phyloP scores from a whole-genome alignment of 805 yeast species.

The Komagataella ulmi region DNA sequence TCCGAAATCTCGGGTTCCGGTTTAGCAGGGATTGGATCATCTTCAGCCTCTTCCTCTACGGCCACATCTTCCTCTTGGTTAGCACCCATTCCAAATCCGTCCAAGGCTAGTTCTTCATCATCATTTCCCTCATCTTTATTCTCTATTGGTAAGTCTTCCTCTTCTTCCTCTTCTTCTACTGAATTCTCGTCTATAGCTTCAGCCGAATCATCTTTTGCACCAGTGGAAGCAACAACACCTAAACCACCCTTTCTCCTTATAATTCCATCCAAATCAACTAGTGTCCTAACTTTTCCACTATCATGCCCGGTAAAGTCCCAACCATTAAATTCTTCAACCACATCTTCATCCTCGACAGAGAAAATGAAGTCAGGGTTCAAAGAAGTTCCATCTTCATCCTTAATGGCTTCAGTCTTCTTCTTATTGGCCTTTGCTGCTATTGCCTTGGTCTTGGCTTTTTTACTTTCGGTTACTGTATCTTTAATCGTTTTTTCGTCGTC shows the following conservation, averaged over 20 bases:
- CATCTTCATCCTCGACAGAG: conserved; percentile 42
- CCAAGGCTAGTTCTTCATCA: conserved; percentile 21
- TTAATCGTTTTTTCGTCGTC: conserved; percentile 14
- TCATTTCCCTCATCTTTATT: conserved; percentile 24
- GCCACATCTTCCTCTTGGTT: conserved; percentile 16
- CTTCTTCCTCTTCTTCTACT: conserved; percentile 19
- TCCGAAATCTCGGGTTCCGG: conserved; percentile 14
- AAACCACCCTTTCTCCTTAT: conserved; percentile 80
- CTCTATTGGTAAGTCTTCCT: conserved; percentile 8
- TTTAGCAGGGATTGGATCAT: conserved; percentile 18
- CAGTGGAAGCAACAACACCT: conserved; percentile 33
- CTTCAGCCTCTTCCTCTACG: conserved; percentile 12
- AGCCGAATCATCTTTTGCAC: conserved; percentile 9
- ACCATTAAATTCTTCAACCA: conserved; percentile 40
- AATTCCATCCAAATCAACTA: conserved; percentile 80
- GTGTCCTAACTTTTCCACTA: conserved; percentile 23
- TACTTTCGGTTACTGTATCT: conserved; percentile 11
- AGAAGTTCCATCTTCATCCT: conserved; percentile 32
- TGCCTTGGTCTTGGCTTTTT: conserved; percentile 8
- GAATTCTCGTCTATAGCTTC: conserved; percentile 21
- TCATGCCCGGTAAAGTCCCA: conserved; percentile 69
- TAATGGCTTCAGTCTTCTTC: conserved; percentile 13
- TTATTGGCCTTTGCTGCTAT: conserved; percentile 10
- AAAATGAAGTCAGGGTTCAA: conserved; percentile 68
- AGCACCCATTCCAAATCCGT: conserved; percentile 24